Evolutionary conservation across 139 green algal species (phyloP).

Genomic region (Ulvella scutata): DNA sequence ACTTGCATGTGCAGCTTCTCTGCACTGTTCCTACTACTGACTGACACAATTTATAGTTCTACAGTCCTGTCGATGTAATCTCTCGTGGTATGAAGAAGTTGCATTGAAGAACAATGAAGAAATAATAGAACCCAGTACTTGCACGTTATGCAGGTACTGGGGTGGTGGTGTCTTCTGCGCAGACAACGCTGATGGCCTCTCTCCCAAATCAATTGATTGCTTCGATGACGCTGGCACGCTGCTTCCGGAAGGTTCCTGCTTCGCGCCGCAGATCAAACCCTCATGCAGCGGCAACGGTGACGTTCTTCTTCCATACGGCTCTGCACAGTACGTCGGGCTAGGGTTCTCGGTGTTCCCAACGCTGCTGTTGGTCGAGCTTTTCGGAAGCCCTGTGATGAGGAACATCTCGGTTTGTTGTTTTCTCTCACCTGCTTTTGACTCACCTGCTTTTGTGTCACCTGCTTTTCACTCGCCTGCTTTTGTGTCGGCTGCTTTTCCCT

Average conservation of each 20-base stretch:
- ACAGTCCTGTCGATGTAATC: too few relatives aligned
- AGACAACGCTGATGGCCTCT: constrained; percentile 26
- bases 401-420: constrained; percentile 41
- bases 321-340: constrained; percentile 33
- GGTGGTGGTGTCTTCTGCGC: constrained; percentile 53
- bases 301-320: constrained; percentile 39
- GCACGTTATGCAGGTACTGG: constrained; percentile 34
- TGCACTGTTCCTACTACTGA: neutral
- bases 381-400: constrained; percentile 55
- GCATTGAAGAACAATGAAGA: too few relatives aligned
- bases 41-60: too few relatives aligned
- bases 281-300: constrained; percentile 36
- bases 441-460: too few relatives aligned
- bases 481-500: too few relatives aligned
- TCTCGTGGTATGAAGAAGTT: too few relatives aligned
- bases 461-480: too few relatives aligned
- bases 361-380: constrained; percentile 51
- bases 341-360: constrained; percentile 32
- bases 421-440: too few relatives aligned
- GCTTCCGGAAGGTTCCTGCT: neutral
- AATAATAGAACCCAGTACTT: too few relatives aligned
- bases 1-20: neutral
- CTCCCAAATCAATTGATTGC: constrained; percentile 2
- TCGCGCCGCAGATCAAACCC: neutral
- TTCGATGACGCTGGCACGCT: neutral